Percentiles rank a stretch among this genome's conserved stretches.
phyloP scores from a whole-genome alignment of 2,329 filamentous ascomycete genomes.

The Ophiostoma australiae region DNA sequence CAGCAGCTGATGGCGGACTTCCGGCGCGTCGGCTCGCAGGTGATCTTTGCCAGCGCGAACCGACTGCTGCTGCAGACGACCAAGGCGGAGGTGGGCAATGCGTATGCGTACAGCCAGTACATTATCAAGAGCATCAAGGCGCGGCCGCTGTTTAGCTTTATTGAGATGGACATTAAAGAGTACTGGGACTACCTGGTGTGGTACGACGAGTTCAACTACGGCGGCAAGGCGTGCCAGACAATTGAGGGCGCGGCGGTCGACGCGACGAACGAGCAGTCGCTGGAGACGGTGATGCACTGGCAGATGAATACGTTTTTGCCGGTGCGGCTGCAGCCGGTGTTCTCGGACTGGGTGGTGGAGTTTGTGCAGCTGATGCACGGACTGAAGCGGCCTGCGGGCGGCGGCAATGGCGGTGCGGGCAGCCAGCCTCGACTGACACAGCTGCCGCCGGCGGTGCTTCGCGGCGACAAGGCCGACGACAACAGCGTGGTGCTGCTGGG shows the following conservation, averaged over 20 bases:
- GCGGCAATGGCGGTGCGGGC: conserved; percentile 44
- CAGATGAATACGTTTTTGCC: conserved; percentile 90
- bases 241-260: conserved; percentile 52
- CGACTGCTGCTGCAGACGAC: conserved; percentile 89
- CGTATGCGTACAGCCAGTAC: conserved; percentile 94
- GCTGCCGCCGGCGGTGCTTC: conserved; percentile 44
- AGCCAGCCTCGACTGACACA: conserved; percentile 51
- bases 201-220: conserved; percentile 99
- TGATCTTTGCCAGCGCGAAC: conserved; percentile 91
- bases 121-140: conserved; percentile 95
- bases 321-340: conserved; percentile 69
- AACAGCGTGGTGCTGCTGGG: conserved; percentile 60
- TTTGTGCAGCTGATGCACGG: conserved; percentile 93
- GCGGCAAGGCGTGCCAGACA: conserved; percentile 82
- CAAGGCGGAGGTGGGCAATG: conserved; percentile 93
- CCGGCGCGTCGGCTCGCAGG: conserved; percentile 85
- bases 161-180: conserved; percentile 94
- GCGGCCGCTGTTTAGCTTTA: conserved; percentile 93
- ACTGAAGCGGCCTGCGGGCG: conserved; percentile 66
- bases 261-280: conserved; percentile 21
- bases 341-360: conserved; percentile 89
- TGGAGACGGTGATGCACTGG: conserved; percentile 95
- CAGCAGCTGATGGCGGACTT: conserved; percentile 97
- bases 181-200: conserved; percentile 99
- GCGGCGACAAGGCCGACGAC: conserved; percentile 47